These are phyloP conservation scores for Candida sakaeoensis DNA, from an alignment of 805 yeast species.

Conservation along the genomic window DNA sequence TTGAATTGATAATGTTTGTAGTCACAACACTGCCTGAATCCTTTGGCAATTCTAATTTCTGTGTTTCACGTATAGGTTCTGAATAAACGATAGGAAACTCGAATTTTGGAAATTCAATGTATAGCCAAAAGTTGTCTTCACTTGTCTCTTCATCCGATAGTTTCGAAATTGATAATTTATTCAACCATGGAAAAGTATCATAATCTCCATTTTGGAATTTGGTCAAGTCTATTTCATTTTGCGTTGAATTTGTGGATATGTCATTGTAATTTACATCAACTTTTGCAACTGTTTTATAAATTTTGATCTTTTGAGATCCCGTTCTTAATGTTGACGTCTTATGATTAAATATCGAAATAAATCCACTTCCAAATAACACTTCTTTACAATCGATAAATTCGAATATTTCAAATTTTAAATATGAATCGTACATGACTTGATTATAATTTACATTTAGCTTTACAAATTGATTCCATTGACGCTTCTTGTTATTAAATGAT, in stretches of 20 bases:
- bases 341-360: constrained; percentile 54
- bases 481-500: constrained; percentile 26
- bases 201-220: constrained; percentile 67
- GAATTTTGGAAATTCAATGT: constrained; percentile 41
- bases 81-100: constrained; percentile 41
- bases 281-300: constrained; percentile 15
- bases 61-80: constrained; percentile 23
- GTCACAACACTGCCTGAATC: constrained; percentile 19
- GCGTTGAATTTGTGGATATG: constrained; percentile 16
- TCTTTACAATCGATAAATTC: constrained; percentile 58
- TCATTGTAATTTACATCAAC: constrained; percentile 20
- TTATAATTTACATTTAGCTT: constrained; percentile 66
- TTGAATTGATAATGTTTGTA: constrained; percentile 31
- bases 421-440: constrained; percentile 65
- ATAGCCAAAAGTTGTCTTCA: constrained; percentile 22
- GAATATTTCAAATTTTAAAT: constrained; percentile 59
- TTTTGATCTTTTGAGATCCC: constrained; percentile 59
- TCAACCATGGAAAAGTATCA: constrained; percentile 67
- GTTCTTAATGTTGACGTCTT: constrained; percentile 54
- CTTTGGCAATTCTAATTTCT: constrained; percentile 1
- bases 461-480: constrained; percentile 73
- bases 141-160: constrained; percentile 5
- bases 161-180: constrained; percentile 37
- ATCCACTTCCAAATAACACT: constrained; percentile 57
- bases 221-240: constrained; percentile 52